phyloP scores from a whole-genome alignment of 169 alveolate genomes.

The Plasmodium vivax region DNA sequence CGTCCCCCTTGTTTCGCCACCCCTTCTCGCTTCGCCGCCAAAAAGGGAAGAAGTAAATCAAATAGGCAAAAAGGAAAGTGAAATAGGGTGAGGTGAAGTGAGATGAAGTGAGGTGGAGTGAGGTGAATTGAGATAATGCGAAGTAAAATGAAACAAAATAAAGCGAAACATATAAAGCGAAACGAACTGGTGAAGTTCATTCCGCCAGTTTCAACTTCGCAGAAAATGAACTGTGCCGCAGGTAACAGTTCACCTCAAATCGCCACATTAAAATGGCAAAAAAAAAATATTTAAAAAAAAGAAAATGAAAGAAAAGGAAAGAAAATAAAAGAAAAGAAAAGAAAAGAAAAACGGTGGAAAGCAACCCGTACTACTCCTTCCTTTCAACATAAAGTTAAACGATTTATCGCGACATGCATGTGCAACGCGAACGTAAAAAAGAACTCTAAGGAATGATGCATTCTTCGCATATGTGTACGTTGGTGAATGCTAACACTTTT shows the following conservation, averaged over 20 bases:
- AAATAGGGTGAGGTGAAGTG: background rate
- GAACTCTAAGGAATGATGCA: background rate
- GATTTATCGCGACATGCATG: background rate
- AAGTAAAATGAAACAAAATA: too few species aligned
- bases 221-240: background rate
- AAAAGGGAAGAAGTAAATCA: background rate
- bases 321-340: too few species aligned
- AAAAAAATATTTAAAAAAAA: background rate
- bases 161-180: too few species aligned
- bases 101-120: background rate
- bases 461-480: background rate
- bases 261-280: background rate
- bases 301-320: background rate
- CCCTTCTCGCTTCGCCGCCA: background rate
- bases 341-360: background rate
- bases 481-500: background rate
- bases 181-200: background rate
- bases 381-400: background rate
- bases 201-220: background rate
- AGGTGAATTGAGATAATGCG: too few species aligned
- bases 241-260: background rate
- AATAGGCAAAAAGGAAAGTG: background rate
- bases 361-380: background rate
- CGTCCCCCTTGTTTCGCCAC: background rate
- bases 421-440: background rate